These are phyloP conservation scores for Closterium sp. DNA, from an alignment of 139 green algal species.

Conservation along the genomic window DNA sequence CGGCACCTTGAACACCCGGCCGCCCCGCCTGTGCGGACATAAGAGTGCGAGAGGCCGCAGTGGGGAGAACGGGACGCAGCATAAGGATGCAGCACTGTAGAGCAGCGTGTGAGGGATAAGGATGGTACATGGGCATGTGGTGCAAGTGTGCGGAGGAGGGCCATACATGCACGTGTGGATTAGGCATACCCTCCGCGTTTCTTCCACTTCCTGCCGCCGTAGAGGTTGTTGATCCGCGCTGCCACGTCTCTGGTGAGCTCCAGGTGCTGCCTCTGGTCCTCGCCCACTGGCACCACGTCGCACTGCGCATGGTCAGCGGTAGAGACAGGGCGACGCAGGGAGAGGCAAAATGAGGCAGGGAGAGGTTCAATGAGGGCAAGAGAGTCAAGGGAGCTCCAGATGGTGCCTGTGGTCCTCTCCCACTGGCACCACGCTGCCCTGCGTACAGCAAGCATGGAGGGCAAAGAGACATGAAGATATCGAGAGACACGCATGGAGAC, in stretches of 20 bases:
- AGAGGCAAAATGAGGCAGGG: no score
- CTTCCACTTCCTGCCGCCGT: conserved; percentile 93
- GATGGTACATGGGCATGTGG: no score
- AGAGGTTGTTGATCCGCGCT: conserved; percentile 84
- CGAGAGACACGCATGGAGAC: background rate
- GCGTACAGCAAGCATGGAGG: conserved; percentile 6
- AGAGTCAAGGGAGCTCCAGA: conserved; percentile 79
- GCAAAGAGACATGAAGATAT: background rate
- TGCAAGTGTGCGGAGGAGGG: no score
- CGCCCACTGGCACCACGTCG: conserved; percentile 94
- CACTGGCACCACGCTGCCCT: conserved; percentile 94
- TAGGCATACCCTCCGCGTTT: conserved; percentile 80
- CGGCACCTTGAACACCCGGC: conserved; percentile 64
- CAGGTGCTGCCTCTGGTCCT: conserved; percentile 97
- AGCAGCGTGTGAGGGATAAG: background rate
- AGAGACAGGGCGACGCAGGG: no score
- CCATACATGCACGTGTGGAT: no score
- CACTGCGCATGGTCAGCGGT: conserved; percentile 60
- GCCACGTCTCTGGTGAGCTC: conserved; percentile 82
- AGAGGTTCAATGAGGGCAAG: no score
- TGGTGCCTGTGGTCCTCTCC: conserved; percentile 98
- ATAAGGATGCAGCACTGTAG: background rate
- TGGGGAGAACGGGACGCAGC: no score
- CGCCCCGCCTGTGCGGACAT: conserved; percentile 28
- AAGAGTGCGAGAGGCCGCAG: no score